Conservation (phyloP, 176 grass and related monocot species). For the Leersia perrieri region DNA sequence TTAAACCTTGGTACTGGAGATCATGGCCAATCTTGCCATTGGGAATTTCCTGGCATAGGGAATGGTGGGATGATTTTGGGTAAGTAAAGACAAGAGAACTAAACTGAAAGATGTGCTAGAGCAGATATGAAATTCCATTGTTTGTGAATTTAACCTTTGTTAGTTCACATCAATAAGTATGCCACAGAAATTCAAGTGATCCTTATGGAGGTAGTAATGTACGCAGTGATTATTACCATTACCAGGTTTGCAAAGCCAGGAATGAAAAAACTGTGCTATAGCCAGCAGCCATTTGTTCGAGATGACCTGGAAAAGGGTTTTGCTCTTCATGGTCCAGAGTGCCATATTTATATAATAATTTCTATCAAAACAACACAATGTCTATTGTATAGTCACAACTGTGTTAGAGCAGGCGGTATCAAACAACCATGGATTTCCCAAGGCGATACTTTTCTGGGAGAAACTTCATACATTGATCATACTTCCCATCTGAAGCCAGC, state of each 20-base stretch:
- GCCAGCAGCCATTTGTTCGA: no score
- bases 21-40: constrained; percentile 94
- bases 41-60: constrained; percentile 92
- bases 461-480: background rate
- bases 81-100: constrained; percentile 44
- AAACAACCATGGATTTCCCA: background rate
- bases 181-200: constrained; percentile 71
- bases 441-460: background rate
- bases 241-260: constrained; percentile 65
- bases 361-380: background rate
- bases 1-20: constrained; percentile 99
- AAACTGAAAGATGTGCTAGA: background rate
- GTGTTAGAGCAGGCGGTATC: background rate
- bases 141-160: constrained; percentile 17
- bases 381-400: background rate
- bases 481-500: background rate
- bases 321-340: background rate
- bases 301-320: no score
- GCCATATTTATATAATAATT: background rate
- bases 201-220: constrained; percentile 64
- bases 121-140: background rate
- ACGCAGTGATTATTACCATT: constrained; percentile 58
- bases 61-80: constrained; percentile 80
- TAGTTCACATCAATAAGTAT: constrained; percentile 51
- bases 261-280: constrained; percentile 36